Base-by-base conservation (phyloP, 2,329 filamentous ascomycete species). In the Talaromyces sp. region DNA sequence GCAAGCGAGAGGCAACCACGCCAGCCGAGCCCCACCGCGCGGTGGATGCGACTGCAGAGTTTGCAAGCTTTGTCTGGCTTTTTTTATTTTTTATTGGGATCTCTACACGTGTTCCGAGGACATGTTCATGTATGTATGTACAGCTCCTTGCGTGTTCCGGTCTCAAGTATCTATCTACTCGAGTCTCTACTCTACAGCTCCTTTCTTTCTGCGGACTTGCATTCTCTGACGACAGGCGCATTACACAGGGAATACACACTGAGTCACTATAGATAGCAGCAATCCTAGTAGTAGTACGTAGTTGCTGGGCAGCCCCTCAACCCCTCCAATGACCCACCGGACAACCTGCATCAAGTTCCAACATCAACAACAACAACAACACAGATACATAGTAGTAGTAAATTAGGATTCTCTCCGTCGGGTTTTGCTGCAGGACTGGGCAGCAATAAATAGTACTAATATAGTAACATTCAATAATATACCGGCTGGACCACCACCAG, bases 1-100 rank as follows among this genome's bases (percentile, higher is more conserved):
- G 75, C 72, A 75, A 75, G 70, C 74, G 71, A 75, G 73, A 67
- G 68, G 68, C 66, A 65, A 74, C 69, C 71, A 67, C 68, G 68
- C 68, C 66, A 69, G 71, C 43, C 58, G 52, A 60, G 62, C 57
- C 64, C 64, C 63, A 61, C 54, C 43, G 12, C 43, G 12, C n/a
- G 43, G 43, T 46, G 43, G 43, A 46, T 46, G 43, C 43, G 24
- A 46, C 43, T 19, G 43, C 43, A 46, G 43, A 46, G 43, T 46
- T 46, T 46, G 43, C 43, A 46, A 17, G 66, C 29, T 32, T 50
- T 50, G n/a, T 50, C 38, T 63, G 59, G 59, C 64, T 65, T 66
- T 66, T 69, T 70, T 68, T 64, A 63, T 66, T 64, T 62, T 57
- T 55, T 57, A 46, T 51, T 59, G n/a, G n/a, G n/a, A n/a, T n/a